Conservation (phyloP, 2,329 filamentous ascomycete genomes). For the Pseudogymnoascus destructans region DNA sequence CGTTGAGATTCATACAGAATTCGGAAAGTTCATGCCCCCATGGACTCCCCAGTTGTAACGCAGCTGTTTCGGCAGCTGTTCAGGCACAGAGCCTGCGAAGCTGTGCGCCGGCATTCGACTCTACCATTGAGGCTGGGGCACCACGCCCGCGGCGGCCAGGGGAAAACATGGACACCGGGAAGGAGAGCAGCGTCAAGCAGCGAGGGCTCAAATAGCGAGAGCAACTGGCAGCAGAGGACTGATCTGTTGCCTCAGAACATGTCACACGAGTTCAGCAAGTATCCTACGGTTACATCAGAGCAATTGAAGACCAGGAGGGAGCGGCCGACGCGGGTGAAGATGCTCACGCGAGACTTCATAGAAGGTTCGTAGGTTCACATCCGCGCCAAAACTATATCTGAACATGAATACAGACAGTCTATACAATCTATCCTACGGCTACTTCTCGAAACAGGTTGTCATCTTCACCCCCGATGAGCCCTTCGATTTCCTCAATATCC, state of each 20-base stretch:
- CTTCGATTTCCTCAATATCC: constrained; percentile 71
- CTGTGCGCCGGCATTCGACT: constrained; percentile 30
- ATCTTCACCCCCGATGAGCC: constrained; percentile 90
- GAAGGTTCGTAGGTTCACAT: constrained; percentile 47
- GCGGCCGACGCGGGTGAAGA: constrained; percentile 79
- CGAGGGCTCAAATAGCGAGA: constrained; percentile 38
- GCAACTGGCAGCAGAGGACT: constrained; percentile 75
- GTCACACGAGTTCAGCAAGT: constrained; percentile 65
- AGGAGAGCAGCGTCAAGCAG: constrained; percentile 15
- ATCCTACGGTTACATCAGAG: constrained; percentile 73
- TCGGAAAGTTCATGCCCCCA: constrained; percentile 28
- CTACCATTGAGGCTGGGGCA: constrained; percentile 21
- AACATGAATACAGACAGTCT: constrained; percentile 54
- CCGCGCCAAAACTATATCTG: constrained; percentile 11
- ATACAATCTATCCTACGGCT: constrained; percentile 89
- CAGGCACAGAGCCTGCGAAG: constrained; percentile 53
- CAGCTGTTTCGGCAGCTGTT: constrained; percentile 80
- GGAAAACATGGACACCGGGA: constrained; percentile 20
- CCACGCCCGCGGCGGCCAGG: constrained; percentile 29
- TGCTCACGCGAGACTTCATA: constrained; percentile 95
- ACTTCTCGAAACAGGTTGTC: constrained; percentile 91
- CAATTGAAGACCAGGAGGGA: constrained; percentile 60
- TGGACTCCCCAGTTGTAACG: constrained; percentile 71
- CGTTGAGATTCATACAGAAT: constrained; percentile 8
- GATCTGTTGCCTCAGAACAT: constrained; percentile 65